phyloP scores from a whole-genome alignment of 1,139 yeast species.

The Suhomyces guaymorum region DNA sequence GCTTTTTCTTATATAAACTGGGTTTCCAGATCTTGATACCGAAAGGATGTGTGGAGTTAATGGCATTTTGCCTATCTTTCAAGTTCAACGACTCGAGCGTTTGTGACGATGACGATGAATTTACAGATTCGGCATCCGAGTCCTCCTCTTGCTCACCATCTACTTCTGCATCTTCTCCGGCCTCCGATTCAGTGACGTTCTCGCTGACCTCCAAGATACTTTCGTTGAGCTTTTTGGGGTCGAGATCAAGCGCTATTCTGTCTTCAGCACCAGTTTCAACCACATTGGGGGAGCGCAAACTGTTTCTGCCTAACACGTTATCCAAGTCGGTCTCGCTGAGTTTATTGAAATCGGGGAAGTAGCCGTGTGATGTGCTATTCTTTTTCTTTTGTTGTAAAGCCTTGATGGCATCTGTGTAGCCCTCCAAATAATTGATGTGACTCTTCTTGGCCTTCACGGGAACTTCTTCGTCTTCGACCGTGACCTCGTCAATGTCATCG shows the following conservation, averaged over 20 bases:
- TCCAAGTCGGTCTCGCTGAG: background rate
- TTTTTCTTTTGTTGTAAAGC: conserved; percentile 32
- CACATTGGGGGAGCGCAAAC: conserved; percentile 2
- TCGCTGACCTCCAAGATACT: conserved; percentile 1
- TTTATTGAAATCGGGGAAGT: conserved; percentile 14
- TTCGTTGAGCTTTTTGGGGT: conserved; percentile 1
- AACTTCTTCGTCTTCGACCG: conserved; percentile 43
- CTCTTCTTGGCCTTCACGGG: conserved; percentile 17
- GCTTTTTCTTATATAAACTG: conserved; percentile 85
- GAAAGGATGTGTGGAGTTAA: conserved; percentile 94
- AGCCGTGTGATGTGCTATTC: conserved; percentile 9
- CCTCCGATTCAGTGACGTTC: conserved; percentile 5
- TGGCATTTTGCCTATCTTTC: conserved; percentile 92
- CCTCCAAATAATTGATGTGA: conserved; percentile 68
- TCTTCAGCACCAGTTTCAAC: background rate
- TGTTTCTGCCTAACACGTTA: no score
- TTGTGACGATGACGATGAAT: conserved; percentile 46
- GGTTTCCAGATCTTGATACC: conserved; percentile 99
- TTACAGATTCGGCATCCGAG: conserved; percentile 31
- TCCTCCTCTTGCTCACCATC: conserved; percentile 26
- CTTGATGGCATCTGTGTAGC: conserved; percentile 68
- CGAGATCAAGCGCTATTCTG: background rate
- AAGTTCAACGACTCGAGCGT: conserved; percentile 84
- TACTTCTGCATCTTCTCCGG: conserved; percentile 15
- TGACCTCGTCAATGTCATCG: conserved; percentile 42